A percentile compares a stretch with the other conserved stretches of the same genome.
phyloP scores from a whole-genome alignment of 2,329 filamentous ascomycete genomes.

The Celoporthe dispersa region DNA sequence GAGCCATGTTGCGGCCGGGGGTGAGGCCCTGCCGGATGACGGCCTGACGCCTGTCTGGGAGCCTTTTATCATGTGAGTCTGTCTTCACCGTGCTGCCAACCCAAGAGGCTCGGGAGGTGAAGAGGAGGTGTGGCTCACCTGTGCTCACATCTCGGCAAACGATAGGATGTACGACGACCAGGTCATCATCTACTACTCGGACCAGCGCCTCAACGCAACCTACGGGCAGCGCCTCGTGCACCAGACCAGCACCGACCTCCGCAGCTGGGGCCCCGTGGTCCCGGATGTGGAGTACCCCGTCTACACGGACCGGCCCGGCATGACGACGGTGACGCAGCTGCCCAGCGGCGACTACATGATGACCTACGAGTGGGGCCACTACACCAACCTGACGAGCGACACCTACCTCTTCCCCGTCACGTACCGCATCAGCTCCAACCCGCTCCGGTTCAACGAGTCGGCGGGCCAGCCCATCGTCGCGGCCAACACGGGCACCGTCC shows the following conservation, averaged over 20 bases:
- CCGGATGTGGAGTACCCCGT: slow-evolving; percentile 67
- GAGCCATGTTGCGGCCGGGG: slow-evolving; percentile 66
- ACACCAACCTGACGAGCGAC: slow-evolving; percentile 42
- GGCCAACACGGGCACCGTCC: slow-evolving; percentile 36
- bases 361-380: slow-evolving; percentile 63
- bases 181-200: slow-evolving; percentile 71
- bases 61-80: slow-evolving; percentile 61
- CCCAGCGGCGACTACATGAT: slow-evolving; percentile 65
- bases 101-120: neutral
- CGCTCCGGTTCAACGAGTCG: slow-evolving; percentile 43
- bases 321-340: slow-evolving; percentile 66
- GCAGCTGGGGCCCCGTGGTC: slow-evolving; percentile 63
- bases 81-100: too few relatives aligned
- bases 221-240: slow-evolving; percentile 73
- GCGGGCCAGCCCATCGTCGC: slow-evolving; percentile 41
- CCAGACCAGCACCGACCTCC: slow-evolving; percentile 63
- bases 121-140: neutral
- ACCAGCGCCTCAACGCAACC: slow-evolving; percentile 64
- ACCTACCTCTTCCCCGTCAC: slow-evolving; percentile 45
- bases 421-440: slow-evolving; percentile 48
- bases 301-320: slow-evolving; percentile 69
- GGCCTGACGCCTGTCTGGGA: slow-evolving; percentile 74
- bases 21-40: slow-evolving; percentile 65
- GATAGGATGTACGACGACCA: slow-evolving; percentile 57
- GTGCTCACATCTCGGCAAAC: neutral